Conservation (phyloP, 345 rosid species). For the Brassica cretica region DNA sequence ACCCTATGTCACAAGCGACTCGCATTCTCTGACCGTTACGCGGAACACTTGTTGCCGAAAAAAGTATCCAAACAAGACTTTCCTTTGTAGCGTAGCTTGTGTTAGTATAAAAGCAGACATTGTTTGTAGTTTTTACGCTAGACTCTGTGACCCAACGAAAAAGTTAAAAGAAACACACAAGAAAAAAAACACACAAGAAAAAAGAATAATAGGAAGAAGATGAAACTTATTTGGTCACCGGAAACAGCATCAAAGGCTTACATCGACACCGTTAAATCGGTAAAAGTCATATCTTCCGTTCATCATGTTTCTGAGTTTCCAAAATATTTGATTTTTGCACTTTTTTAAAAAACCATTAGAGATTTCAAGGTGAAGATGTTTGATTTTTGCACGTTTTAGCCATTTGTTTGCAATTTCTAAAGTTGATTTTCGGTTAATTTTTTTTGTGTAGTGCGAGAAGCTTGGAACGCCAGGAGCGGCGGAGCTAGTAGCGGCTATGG, state of each 20-base stretch:
- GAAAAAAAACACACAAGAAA: background rate
- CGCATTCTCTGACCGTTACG: conserved; percentile 24
- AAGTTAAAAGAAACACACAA: background rate
- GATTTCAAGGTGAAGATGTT: background rate
- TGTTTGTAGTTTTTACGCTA: conserved; percentile 38
- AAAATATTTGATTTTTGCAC: background rate
- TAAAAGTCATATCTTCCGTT: conserved; percentile 37
- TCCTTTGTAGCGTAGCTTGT: conserved; percentile 11
- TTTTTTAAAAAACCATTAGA: background rate
- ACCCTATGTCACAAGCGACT: too few relatives aligned
- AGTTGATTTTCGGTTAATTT: conserved; percentile 3
- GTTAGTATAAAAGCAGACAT: conserved; percentile 23
- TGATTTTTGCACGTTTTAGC: background rate
- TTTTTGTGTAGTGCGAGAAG: conserved; percentile 50
- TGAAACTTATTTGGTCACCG: conserved; percentile 95
- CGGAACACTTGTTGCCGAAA: background rate
- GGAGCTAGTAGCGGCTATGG: conserved; percentile 90
- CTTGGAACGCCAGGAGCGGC: conserved; percentile 70
- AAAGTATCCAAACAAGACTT: conserved; percentile 23
- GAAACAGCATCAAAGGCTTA: conserved; percentile 85
- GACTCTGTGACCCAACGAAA: conserved; percentile 3
- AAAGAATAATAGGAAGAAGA: conserved; percentile 28
- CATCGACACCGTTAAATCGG: conserved; percentile 78
- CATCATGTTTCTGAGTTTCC: background rate
- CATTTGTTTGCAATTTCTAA: background rate